A percentile compares a stretch with the other conserved stretches of the same genome.
Conservation (phyloP, 2,329 filamentous ascomycete species). For the Cladophialophora bantiana region DNA sequence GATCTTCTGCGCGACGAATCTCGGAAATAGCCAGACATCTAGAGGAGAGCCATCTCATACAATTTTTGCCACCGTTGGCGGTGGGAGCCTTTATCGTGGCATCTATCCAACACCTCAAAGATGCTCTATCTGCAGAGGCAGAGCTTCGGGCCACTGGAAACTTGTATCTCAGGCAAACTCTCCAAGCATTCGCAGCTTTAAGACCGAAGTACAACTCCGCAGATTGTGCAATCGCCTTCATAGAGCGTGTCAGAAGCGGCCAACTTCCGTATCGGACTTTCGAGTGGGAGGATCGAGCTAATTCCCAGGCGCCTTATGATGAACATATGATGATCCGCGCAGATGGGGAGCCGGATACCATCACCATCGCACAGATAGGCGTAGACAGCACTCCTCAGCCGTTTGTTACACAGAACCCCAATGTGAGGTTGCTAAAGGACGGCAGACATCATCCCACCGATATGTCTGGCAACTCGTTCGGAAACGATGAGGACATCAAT, state of each 20-base stretch:
- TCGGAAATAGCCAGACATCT: slow-evolving; percentile 21
- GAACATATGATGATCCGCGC: slow-evolving; percentile 14
- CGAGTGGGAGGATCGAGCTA: slow-evolving; percentile 21
- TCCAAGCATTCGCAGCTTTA: slow-evolving; percentile 15
- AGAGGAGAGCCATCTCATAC: slow-evolving; percentile 9
- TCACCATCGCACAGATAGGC: slow-evolving; percentile 7
- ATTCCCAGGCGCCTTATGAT: slow-evolving; percentile 12
- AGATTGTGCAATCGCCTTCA: slow-evolving; percentile 21
- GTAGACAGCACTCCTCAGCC: background rate
- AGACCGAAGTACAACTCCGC: slow-evolving; percentile 12
- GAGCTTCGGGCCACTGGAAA: slow-evolving; percentile 8
- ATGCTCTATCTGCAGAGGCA: slow-evolving; percentile 12
- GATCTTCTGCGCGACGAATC: slow-evolving; percentile 20
- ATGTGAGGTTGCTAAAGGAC: slow-evolving; percentile 8
- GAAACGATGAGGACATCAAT: slow-evolving; percentile 15
- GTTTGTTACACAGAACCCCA: slow-evolving; percentile 10
- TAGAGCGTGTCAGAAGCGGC: slow-evolving; percentile 18
- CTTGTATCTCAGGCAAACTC: slow-evolving; percentile 21
- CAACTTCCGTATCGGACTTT: slow-evolving; percentile 12
- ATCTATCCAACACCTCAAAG: slow-evolving; percentile 22
- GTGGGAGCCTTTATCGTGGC: slow-evolving; percentile 18
- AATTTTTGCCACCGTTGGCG: slow-evolving; percentile 12
- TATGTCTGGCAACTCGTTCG: slow-evolving; percentile 11
- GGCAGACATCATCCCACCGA: slow-evolving; percentile 7
- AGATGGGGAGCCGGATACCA: background rate